Evolutionary conservation across 257 asterid species (phyloP), one percentile per base, ranked within the genome.

Genomic region (Leonotis leonurus): DNA sequence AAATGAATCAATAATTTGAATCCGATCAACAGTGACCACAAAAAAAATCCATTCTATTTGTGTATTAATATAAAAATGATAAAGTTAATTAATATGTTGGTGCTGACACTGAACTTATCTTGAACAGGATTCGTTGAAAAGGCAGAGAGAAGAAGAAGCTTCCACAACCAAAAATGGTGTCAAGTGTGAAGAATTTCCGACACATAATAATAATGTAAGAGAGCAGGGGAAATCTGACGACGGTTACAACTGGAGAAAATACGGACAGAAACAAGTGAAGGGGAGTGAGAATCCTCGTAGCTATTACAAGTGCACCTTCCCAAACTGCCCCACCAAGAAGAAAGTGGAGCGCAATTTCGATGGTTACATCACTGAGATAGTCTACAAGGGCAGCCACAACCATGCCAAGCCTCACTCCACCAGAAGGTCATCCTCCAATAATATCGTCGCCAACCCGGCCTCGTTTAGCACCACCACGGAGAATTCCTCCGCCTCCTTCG

Each of bases 221-320:
- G 90, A 83, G 33, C 95, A 83, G 67, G 83, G 70, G 59, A 86
- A 75, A 69, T 86, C 97, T 0, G 94, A 89, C 2, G 97, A 89
- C 21, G 97, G 97, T 3, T 89, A 89, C 76, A 84, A 80, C 37
- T 89, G 97, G 97, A 78, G 95, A n/a, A 89, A 89, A n/a, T 89
- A 90, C 16, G 97, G 97, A 5, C 92, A 90, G 44, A 90, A 90
- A 29, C 92, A 83, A 25, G 94, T 85, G 1, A 89, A 85, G 64
- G 95, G 97, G 8, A 89, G 97, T 56, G 92, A 89, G 49, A 89
- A 89, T 68, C 97, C 97, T 52, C 81, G 94, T 0, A 89, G 97
- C 50, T 89, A 89, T 56, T 89, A 78, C 83, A 89, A 89, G 81
- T 89, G 97, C 72, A 91, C 95, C 1, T 77, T 41, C 72, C 88